Percentiles rank a stretch among this genome's conserved stretches.
These are phyloP conservation scores for Yamadazyma philogaea DNA, from an alignment of 805 yeast species.

Conservation along the genomic window DNA sequence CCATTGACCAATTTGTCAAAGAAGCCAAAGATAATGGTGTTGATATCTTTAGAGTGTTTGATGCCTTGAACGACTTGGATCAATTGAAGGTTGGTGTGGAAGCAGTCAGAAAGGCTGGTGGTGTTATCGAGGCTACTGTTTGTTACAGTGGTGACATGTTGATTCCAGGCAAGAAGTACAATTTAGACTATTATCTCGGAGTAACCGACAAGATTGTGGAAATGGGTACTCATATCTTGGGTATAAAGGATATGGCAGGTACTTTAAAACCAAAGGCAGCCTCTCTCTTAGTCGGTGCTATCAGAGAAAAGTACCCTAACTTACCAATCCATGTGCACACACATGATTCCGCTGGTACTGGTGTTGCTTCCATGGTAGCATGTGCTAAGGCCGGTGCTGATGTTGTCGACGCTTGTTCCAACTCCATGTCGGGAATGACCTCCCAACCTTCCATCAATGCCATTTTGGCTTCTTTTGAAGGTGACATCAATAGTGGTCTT, in stretches of 20 bases:
- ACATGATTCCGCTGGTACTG: constrained; percentile 99
- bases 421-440: constrained; percentile 97
- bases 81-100: constrained; percentile 96
- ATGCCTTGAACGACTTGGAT: constrained; percentile 93
- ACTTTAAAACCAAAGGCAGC: constrained; percentile 97
- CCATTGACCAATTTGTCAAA: constrained; percentile 92
- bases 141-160: constrained; percentile 99
- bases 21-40: constrained; percentile 97
- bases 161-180: constrained; percentile 92
- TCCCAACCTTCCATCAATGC: constrained; percentile 97
- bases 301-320: constrained; percentile 85
- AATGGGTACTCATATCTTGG: constrained; percentile 95
- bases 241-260: constrained; percentile 99
- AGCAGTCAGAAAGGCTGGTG: constrained; percentile 97
- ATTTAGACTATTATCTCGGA: constrained; percentile 80
- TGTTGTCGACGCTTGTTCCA: constrained; percentile 95
- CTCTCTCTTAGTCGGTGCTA: constrained; percentile 66
- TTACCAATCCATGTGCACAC: constrained; percentile 98
- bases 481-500: constrained; percentile 74
- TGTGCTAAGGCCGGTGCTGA: constrained; percentile 97
- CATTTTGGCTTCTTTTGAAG: constrained; percentile 86
- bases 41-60: constrained; percentile 96
- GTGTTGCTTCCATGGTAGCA: constrained; percentile 94
- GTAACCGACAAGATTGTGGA: constrained; percentile 80
- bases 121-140: constrained; percentile 97